Base-by-base conservation (phyloP, 1,139 yeast species). In the Taphrina betulina region DNA sequence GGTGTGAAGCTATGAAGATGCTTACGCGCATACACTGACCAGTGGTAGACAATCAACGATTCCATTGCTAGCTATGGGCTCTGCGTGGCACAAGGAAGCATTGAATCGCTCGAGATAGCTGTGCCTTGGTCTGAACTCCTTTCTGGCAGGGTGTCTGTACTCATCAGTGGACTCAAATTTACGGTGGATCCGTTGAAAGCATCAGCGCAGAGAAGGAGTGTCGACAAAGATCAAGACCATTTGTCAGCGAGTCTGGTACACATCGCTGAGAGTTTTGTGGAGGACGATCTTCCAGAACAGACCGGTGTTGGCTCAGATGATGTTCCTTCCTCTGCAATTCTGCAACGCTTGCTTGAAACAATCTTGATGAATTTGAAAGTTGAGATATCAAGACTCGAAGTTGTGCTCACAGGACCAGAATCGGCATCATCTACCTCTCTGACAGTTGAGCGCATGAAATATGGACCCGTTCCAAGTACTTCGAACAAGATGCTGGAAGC, bases 41-140 rank as follows among this genome's bases (percentile, higher is more conserved):
- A n/a, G n/a, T n/a, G n/a, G 8, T 12, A 17, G 14, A 16, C 8
- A 4, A n/a, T 19, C 41, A 29, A 12, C 1, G n/a, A 10, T 3
- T 24, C 26, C 28, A 31, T 24, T 17, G 51, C 42, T 23, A 20
- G 23, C 7, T 10, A n/a, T 2, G 51, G 51, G 4, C 10, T 52
- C 35, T 22, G 16, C 14, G 29, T 52, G 5, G 17, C n/a, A 22
- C 33, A 38, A 17, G 57, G 51, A 4, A 28, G 16, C 3, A 36
- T 52, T 7, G 51, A 26, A 5, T 14, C 16, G 3, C 50, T 52
- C 19, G 36, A 42, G 12, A 34, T 50, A 16, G 7, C 52, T 3
- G 20, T 48, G 19, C 52, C 58, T 14, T 52, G 48, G 57, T 24
- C 41, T 7, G 23, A 55, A 23, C 7, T 53, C 10, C 37, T 53